Base-by-base conservation (phyloP, 1,139 yeast species). In the Suhomyces maxii region DNA sequence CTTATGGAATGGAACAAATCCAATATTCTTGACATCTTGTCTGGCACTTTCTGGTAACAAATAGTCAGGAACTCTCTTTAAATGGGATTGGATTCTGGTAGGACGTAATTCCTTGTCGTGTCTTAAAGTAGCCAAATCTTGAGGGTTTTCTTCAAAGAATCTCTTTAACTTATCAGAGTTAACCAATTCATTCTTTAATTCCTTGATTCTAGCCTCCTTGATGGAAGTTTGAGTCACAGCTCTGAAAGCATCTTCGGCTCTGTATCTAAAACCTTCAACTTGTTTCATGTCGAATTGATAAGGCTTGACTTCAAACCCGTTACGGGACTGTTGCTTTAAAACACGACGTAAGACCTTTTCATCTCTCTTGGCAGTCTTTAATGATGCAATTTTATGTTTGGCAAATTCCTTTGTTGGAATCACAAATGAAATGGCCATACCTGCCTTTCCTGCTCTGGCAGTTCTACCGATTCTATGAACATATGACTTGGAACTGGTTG, bases 111-210 rank as follows among this genome's bases (percentile, higher is more conserved):
- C 96, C 59, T 84, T 87, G 64, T 93, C 99, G 62, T 93, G 99
- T 64, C 97, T 85, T 64, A 93, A 80, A 44, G 86, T 83, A 11
- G 83, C 83, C 60, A 93, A 77, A 67, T 95, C 99, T 60, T 89
- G 95, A n/a, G 99, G 99, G 64, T 93, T 93, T 62, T 93, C 99
- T 67, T 93, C 97, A 61, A 95, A 95, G 69, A 90, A 96, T 60
- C 97, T 82, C 67, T 90, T 90, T 62, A 95, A 79, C 61, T 89
- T 90, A 53, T 90, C 97, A 54, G 95, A 87, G 38, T 91, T 83
- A 52, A 95, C 73, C 64, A 95, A 76, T 66, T 95, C 99, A 58
- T 85, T 81, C 64, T 88, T 87, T 64, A 95, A 78, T 65, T 95
- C 99, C 63, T 84, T 87, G 46, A 91, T 81, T 60, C 99, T 82